A percentile compares a stretch with the other conserved stretches of the same genome.
phyloP scores from a whole-genome alignment of 768 basidiomycete species.

The Collybiopsis luxurians region DNA sequence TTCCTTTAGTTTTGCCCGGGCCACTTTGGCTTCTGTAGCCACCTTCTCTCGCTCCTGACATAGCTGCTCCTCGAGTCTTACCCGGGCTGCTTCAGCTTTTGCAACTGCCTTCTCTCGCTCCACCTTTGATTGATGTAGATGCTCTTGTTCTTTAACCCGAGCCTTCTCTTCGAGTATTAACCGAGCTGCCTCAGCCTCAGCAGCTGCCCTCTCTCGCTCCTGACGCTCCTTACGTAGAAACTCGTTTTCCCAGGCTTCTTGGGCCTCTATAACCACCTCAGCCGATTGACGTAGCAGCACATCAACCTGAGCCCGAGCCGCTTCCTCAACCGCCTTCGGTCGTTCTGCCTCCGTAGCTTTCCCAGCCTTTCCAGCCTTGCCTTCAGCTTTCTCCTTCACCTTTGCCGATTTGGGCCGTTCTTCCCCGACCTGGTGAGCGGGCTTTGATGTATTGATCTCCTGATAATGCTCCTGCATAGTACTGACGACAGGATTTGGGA shows the following conservation, averaged over 20 bases:
- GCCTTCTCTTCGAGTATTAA: no score
- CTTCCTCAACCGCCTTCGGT: no score
- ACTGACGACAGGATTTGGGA: neutral
- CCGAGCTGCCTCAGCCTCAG: no score
- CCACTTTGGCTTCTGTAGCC: neutral
- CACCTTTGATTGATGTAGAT: no score
- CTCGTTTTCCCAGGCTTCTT: no score
- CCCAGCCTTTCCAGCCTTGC: slow-evolving; percentile 1
- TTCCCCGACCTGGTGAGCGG: neutral
- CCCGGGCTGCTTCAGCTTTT: no score
- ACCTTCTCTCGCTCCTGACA: neutral
- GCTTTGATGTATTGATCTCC: neutral
- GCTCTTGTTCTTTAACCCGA: no score
- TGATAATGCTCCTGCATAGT: neutral
- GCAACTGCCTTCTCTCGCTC: neutral
- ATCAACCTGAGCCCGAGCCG: neutral
- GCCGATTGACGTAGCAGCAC: no score
- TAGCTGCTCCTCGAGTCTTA: no score
- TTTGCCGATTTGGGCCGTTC: neutral
- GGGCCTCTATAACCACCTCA: no score
- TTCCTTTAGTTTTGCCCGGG: neutral
- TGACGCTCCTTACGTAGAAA: no score
- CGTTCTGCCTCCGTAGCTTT: slow-evolving; percentile 3
- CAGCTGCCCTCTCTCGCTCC: no score
- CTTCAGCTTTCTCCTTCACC: neutral